Percentiles rank a stretch among this genome's conserved stretches.
These are phyloP conservation scores for Coemansia javaensis DNA, from an alignment of 192 early-diverging fungal species.

Conservation along the genomic window DNA sequence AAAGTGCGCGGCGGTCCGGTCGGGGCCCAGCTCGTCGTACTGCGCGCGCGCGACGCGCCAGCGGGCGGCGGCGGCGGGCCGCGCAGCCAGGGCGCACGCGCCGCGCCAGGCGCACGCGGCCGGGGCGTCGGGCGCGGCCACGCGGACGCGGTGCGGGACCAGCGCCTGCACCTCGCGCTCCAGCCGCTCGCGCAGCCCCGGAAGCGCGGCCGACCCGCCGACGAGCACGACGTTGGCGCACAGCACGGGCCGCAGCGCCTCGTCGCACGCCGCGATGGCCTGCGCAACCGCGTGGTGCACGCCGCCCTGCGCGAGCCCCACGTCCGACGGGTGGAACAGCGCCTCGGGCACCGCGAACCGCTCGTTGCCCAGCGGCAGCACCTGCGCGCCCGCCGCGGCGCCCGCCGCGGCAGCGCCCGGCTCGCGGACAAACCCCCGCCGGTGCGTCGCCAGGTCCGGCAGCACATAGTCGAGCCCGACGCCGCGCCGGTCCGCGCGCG, in stretches of 20 bases:
- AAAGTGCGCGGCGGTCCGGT: conserved; percentile 22
- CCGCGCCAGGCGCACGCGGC: conserved; percentile 21
- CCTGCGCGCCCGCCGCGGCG: conserved; percentile 65
- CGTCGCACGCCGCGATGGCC: conserved; percentile 87
- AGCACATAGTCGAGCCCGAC: conserved; percentile 41
- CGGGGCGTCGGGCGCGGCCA: conserved; percentile 8
- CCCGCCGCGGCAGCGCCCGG: conserved; percentile 11
- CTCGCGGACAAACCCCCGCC: conserved; percentile 27
- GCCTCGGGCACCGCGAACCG: conserved; percentile 95
- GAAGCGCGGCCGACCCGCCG: conserved; percentile 90
- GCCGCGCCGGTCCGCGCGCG: conserved; percentile 2
- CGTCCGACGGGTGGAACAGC: conserved; percentile 89
- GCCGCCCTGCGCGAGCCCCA: conserved; percentile 86
- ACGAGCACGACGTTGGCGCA: conserved; percentile 90
- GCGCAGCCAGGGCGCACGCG: conserved; percentile 4
- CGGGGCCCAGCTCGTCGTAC: conserved; percentile 34
- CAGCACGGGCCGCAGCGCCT: conserved; percentile 82
- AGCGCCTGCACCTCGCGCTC: conserved; percentile 90
- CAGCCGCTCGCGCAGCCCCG: conserved; percentile 87
- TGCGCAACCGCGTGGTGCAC: conserved; percentile 91
- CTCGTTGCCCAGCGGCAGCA: conserved; percentile 95
- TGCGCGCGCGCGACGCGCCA: conserved; percentile 19
- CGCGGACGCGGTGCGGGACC: conserved; percentile 55
- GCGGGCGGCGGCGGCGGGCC: neutral
- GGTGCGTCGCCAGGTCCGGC: conserved; percentile 31